Base-by-base conservation (phyloP, 179 eudicot species). In the Carnegiea gigantea region DNA sequence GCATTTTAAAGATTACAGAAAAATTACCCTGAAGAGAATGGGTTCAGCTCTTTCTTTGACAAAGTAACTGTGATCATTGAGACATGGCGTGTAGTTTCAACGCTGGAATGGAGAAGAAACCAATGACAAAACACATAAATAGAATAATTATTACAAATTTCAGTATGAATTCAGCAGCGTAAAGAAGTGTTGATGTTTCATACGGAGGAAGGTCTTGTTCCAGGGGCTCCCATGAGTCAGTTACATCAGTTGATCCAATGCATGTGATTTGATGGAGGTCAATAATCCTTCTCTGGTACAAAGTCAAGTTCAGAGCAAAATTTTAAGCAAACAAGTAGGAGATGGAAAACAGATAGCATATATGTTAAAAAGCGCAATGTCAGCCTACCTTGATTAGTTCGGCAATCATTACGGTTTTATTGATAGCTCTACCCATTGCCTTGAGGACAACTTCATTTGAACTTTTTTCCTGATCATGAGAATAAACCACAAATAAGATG, bases 381-480 rank as follows among this genome's bases (percentile, higher is more conserved):
- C 73, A 74, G 38, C 51, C 15, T 36, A 86, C 88, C 88, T 86
- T 86, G 30, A 86, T 94, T 64, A 94, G 80, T 85, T 94, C 97
- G 81, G 91, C 97, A 49, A 94, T 93, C 83, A 93, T 89, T 4
- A 94, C 97, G 64, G 97, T 93, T 79, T 94, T 94, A 86, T 93
- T 94, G 90, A 94, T 94, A 12, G 98, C 98, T 80, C 94, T 93
- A 33, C 98, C 97, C 97, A 93, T 93, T 51, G 95, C 97, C 87
- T 89, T 92, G 67, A 93, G 88, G 36, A 82, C 91, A 82, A 93
- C 79, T 79, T 93, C 93, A 78, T 85, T 81, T n/a, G 89, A 87
- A 36, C 89, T 91, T 86, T 92, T 89, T 70, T 93, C 93, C 93
- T 93, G 53, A 38, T 80, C 54, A 78, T 65, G 71, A 40, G 6